Evolutionary conservation across 768 basidiomycete species (phyloP).

Genomic region (Termitomyces heimii): DNA sequence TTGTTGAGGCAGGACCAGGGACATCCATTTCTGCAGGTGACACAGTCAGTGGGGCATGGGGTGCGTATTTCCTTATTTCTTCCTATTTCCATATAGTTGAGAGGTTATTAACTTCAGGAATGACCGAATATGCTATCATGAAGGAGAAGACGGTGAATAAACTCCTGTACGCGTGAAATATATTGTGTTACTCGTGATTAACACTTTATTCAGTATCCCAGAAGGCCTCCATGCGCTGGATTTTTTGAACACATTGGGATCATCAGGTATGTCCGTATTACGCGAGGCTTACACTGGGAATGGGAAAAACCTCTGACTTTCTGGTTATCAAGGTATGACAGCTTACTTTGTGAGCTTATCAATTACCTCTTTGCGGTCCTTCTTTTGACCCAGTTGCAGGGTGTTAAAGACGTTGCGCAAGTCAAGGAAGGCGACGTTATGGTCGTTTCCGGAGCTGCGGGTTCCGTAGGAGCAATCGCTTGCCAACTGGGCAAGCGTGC

Average conservation of each 20-base stretch:
- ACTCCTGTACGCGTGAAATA: constrained; percentile 42
- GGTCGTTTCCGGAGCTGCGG: constrained; percentile 86
- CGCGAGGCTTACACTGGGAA: not conserved
- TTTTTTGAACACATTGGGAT: constrained; percentile 76
- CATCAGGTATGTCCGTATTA: constrained; percentile 42
- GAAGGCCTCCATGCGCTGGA: constrained; percentile 65
- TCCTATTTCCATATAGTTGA: not conserved
- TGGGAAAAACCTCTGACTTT: not conserved
- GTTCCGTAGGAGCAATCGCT: constrained; percentile 77
- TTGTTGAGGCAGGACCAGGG: constrained; percentile 52
- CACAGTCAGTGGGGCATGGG: constrained; percentile 53
- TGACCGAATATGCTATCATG: constrained; percentile 70
- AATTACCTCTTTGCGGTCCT: not conserved
- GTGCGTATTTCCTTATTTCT: constrained; percentile 34
- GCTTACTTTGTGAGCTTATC: constrained; percentile 72
- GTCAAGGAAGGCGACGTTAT: constrained; percentile 82
- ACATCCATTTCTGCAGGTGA: constrained; percentile 61
- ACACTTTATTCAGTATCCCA: constrained; percentile 34
- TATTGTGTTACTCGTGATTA: not conserved
- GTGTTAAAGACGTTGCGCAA: constrained; percentile 73
- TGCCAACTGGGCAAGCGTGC: constrained; percentile 80
- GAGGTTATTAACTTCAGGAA: constrained; percentile 37
- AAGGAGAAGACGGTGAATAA: constrained; percentile 45
- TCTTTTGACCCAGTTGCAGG: constrained; percentile 35
- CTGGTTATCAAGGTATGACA: constrained; percentile 54